Base-by-base conservation (phyloP, 192 early-diverging fungal species). In the Coemansia sp. region DNA sequence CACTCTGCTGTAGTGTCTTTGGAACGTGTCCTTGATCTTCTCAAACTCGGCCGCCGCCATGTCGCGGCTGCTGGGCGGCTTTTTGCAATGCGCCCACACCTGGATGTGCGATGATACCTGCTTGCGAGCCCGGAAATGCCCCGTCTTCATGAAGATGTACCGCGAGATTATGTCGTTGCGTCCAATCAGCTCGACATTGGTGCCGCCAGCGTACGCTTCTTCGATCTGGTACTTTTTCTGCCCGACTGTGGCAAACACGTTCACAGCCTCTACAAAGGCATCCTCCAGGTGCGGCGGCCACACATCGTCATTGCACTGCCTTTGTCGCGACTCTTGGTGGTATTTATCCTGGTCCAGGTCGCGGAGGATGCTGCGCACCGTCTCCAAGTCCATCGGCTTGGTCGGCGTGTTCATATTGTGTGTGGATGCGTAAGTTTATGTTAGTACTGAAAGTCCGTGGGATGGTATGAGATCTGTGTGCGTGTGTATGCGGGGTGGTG, bases 91-190 rank as follows among this genome's bases (percentile, higher is more conserved):
- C 51, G 85, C 87, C 67, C 88, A 78, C 7, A 91, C 89, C 61
- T 91, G 89, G 28, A 91, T 88, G 58, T 91, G 89, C 18, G 87
- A 89, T 1, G 88, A 89, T 6, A 91, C 88, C 57, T 91, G 89
- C 65, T 91, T 91, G 50, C 88, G 79, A n/a, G 88, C 81, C 9
- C 89, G 80, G 25, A 80, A 82, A 31, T 84, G 86, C 47, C 67
- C 42, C 1, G 88, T 91, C 40, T 85, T 82, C 62, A 82, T 83
- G 35, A 81, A 87, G 19, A 89, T 89, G 60, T 82, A 89, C 29
- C 88, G 87, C 6, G 89, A 87, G 28, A 91, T 88, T 12, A 89
- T 73, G 62, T 91, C 88, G 64, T 91, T 91, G 9, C 89, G 78
- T 14, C 89, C 86, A 32, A 64, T 50, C 40, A 82, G 60, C 71